phyloP scores from a whole-genome alignment of 805 yeast genomes.

The Yamadazyma endophytica region DNA sequence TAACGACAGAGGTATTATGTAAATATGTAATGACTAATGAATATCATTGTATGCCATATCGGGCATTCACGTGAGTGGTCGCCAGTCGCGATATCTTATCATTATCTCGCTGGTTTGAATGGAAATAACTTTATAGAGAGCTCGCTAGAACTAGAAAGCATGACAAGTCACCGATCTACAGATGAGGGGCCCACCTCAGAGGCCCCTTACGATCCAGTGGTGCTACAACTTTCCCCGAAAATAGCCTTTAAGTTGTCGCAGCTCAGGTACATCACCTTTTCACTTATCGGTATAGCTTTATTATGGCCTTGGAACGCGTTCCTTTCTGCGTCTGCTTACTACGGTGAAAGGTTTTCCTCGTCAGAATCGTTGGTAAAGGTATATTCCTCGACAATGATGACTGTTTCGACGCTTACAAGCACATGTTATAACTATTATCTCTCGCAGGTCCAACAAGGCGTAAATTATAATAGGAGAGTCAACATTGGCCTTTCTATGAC shows the following conservation, averaged over 20 bases:
- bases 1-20: not conserved
- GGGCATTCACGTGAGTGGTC: too few species aligned
- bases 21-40: too few species aligned
- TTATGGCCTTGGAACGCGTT: constrained; percentile 98
- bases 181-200: constrained; percentile 1
- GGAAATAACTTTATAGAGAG: constrained; percentile 2
- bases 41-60: too few species aligned
- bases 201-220: constrained; percentile 15
- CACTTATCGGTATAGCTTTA: constrained; percentile 68
- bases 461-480: constrained; percentile 55
- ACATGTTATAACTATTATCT: constrained; percentile 56
- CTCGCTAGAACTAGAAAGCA: constrained; percentile 11
- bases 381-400: constrained; percentile 85
- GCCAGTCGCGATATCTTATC: not conserved
- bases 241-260: constrained; percentile 20
- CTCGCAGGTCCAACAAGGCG: constrained; percentile 62
- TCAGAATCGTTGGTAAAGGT: constrained; percentile 48
- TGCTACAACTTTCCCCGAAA: constrained; percentile 9
- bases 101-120: constrained; percentile 4
- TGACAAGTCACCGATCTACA: constrained; percentile 11
- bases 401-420: constrained; percentile 70
- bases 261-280: constrained; percentile 53
- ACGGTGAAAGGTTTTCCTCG: constrained; percentile 54
- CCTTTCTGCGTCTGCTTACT: constrained; percentile 80
- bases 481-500: constrained; percentile 58